These are phyloP conservation scores for Tulasnella sp. DNA, from an alignment of 768 basidiomycete species.

Conservation along the genomic window DNA sequence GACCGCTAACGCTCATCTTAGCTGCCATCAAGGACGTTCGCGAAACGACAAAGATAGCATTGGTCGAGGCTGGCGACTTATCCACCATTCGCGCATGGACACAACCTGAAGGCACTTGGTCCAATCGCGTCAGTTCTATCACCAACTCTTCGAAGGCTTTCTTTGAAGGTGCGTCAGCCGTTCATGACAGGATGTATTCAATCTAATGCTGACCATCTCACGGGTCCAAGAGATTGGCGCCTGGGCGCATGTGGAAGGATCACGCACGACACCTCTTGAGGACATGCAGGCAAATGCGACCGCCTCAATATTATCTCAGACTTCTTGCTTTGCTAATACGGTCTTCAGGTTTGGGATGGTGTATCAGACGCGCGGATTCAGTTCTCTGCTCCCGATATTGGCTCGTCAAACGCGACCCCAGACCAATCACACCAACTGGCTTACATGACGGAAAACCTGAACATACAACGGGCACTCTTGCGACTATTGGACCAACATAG, in stretches of 20 bases:
- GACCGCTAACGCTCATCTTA: slow-evolving; percentile 23
- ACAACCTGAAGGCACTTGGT: slow-evolving; percentile 43
- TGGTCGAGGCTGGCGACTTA: slow-evolving; percentile 78
- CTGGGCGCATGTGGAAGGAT: slow-evolving; percentile 66
- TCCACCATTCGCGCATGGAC: slow-evolving; percentile 59
- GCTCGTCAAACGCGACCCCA: slow-evolving; percentile 22
- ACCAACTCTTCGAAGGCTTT: slow-evolving; percentile 63
- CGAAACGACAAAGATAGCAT: slow-evolving; percentile 49
- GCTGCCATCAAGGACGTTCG: slow-evolving; percentile 44
- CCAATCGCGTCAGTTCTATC: slow-evolving; percentile 79
- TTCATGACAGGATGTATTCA: background rate
- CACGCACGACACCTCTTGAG: slow-evolving; percentile 60
- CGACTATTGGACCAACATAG: slow-evolving; percentile 44
- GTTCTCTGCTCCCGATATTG: slow-evolving; percentile 42
- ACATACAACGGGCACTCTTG: slow-evolving; percentile 79
- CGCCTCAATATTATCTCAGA: slow-evolving; percentile 4
- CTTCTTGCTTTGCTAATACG: slow-evolving; percentile 23
- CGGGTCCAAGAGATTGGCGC: slow-evolving; percentile 55
- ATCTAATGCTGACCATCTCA: background rate
- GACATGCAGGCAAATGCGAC: slow-evolving; percentile 61
- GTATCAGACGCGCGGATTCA: slow-evolving; percentile 67
- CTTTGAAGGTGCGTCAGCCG: slow-evolving; percentile 42
- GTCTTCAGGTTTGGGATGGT: slow-evolving; percentile 77
- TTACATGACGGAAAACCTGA: slow-evolving; percentile 82
- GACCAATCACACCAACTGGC: slow-evolving; percentile 46